Percentiles rank a stretch among this genome's conserved stretches.
phyloP scores from a whole-genome alignment of 2,329 filamentous ascomycete genomes.

The Xylaria digitata region DNA sequence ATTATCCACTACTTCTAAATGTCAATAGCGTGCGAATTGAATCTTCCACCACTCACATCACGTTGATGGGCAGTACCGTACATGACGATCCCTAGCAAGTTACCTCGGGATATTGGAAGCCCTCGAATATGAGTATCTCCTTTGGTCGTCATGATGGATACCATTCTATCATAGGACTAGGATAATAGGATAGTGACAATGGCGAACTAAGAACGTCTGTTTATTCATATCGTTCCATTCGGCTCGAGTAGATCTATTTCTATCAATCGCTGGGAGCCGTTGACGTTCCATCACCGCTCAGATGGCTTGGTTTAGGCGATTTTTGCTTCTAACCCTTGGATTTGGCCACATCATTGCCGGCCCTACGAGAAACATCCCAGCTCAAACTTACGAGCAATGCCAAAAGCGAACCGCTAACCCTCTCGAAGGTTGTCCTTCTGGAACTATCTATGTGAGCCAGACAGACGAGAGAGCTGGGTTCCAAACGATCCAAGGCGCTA shows the following conservation, averaged over 20 bases:
- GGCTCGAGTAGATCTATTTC: background rate
- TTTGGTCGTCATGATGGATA: background rate
- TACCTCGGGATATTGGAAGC: background rate
- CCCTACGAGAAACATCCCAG: slow-evolving; percentile 36
- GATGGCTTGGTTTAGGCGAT: slow-evolving; percentile 24
- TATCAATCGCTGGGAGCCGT: background rate
- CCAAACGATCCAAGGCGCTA: slow-evolving; percentile 55
- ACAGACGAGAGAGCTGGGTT: slow-evolving; percentile 52
- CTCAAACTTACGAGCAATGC: slow-evolving; percentile 48
- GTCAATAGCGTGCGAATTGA: slow-evolving; percentile 8
- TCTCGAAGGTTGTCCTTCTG: slow-evolving; percentile 54
- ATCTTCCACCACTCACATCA: slow-evolving; percentile 39
- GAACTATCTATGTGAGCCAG: slow-evolving; percentile 57
- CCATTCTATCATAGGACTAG: background rate
- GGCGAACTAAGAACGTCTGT: background rate
- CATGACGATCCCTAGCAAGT: background rate
- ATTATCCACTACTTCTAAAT: slow-evolving; percentile 10
- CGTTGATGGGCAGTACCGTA: background rate
- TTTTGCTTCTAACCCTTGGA: slow-evolving; percentile 24
- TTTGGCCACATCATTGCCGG: slow-evolving; percentile 8
- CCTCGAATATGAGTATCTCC: slow-evolving; percentile 2
- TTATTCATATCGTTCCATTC: background rate
- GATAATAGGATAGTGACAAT: background rate
- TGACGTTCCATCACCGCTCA: background rate
- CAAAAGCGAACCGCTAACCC: slow-evolving; percentile 51